Conservation (phyloP, 2,329 filamentous ascomycete species). For the Delphinella strobiligena region DNA sequence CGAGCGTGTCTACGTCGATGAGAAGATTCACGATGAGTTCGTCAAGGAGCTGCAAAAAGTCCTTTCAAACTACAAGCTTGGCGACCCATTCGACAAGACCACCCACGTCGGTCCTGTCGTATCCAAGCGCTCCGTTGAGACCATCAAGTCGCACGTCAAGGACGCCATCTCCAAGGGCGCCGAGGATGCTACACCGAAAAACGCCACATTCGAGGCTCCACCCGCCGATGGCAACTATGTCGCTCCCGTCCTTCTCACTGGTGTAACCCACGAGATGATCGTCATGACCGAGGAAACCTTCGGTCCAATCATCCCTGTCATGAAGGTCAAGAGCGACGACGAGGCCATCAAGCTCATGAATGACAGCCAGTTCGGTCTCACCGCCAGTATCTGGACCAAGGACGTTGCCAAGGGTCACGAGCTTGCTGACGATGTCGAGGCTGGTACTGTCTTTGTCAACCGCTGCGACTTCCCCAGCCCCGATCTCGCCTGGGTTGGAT, state of each 20-base stretch:
- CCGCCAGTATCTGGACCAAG: slow-evolving; percentile 96
- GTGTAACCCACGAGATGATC: slow-evolving; percentile 69
- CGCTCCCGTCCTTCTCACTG: slow-evolving; percentile 67
- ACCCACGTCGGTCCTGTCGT: slow-evolving; percentile 85
- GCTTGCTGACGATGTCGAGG: slow-evolving; percentile 70
- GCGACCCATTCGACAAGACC: slow-evolving; percentile 68
- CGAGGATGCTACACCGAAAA: slow-evolving; percentile 70
- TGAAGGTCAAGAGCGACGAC: slow-evolving; percentile 69
- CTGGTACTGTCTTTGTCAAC: slow-evolving; percentile 93
- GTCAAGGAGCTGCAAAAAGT: slow-evolving; percentile 69
- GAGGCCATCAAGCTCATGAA: slow-evolving; percentile 85
- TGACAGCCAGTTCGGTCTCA: slow-evolving; percentile 85
- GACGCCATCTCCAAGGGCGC: slow-evolving; percentile 78
- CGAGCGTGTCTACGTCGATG: slow-evolving; percentile 83
- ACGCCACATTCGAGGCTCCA: slow-evolving; percentile 60
- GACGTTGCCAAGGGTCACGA: slow-evolving; percentile 64
- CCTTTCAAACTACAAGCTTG: slow-evolving; percentile 65
- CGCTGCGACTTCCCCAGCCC: slow-evolving; percentile 85
- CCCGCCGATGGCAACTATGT: slow-evolving; percentile 80
- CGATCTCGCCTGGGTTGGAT: slow-evolving; percentile 55
- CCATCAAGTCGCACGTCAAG: slow-evolving; percentile 66
- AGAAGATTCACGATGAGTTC: slow-evolving; percentile 72
- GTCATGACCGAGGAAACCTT: slow-evolving; percentile 95
- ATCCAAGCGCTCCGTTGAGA: slow-evolving; percentile 63
- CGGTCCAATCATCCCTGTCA: slow-evolving; percentile 80